Conservation (phyloP, 192 early-diverging fungal genomes). For the Glomus cerebriforme region DNA sequence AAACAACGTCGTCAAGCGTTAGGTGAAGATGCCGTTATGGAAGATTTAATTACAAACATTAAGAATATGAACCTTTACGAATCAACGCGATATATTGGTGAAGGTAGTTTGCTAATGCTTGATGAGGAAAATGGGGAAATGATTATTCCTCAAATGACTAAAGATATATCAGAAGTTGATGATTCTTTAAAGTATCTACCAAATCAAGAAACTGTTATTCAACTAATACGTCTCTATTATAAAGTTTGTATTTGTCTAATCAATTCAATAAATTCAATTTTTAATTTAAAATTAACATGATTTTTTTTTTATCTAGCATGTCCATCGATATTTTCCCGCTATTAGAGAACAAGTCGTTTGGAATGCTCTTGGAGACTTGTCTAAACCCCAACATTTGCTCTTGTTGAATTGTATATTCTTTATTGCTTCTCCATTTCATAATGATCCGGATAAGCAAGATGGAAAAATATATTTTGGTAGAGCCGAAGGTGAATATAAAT, state of each 20-base stretch:
- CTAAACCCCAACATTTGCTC: constrained; percentile 19
- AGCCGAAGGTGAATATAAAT: constrained; percentile 23
- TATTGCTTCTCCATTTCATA: constrained; percentile 17
- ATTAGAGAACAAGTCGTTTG: neutral
- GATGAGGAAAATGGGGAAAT: constrained; percentile 10
- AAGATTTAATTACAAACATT: neutral
- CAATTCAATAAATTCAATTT: neutral
- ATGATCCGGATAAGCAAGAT: constrained; percentile 16
- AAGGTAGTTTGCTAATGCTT: constrained; percentile 17
- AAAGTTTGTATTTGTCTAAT: neutral
- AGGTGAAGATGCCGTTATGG: neutral
- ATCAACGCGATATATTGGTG: constrained; percentile 26
- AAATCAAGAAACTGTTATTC: neutral
- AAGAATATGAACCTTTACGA: constrained; percentile 17
- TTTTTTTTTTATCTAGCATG: constrained; percentile 18
- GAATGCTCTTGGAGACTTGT: constrained; percentile 1
- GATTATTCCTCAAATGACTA: constrained; percentile 7
- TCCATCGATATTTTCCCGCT: constrained; percentile 25
- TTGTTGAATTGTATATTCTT: constrained; percentile 27
- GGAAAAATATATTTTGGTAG: constrained; percentile 25
- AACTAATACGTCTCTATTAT: constrained; percentile 7
- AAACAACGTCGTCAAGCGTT: too few relatives aligned
- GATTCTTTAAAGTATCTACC: constrained; percentile 15
- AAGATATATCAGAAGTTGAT: constrained; percentile 16
- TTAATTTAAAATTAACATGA: neutral